Conservation (phyloP, 352 stramenopile genomes). For the Plasmopara viticola region DNA sequence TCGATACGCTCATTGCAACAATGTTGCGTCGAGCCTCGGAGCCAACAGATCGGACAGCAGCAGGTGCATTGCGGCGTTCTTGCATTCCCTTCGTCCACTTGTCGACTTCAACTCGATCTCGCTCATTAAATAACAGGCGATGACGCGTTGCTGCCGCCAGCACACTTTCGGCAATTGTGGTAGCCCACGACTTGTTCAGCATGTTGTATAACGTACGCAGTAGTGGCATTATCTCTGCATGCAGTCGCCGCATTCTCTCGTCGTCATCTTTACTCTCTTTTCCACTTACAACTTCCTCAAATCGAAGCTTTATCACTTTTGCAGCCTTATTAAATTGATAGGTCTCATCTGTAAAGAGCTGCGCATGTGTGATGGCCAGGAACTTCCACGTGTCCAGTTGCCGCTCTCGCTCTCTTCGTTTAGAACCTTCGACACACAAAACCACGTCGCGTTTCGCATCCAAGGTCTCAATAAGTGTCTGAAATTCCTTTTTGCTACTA, state of each 20-base stretch:
- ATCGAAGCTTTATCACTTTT: slow-evolving; percentile 49
- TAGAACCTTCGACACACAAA: slow-evolving; percentile 8
- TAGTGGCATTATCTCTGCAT: slow-evolving; percentile 48
- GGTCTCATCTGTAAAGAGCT: slow-evolving; percentile 78
- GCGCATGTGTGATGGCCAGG: slow-evolving; percentile 45
- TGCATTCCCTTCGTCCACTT: slow-evolving; percentile 57
- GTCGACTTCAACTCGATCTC: slow-evolving; percentile 48
- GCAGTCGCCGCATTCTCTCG: slow-evolving; percentile 12
- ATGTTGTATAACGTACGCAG: slow-evolving; percentile 57
- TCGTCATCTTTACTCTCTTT: slow-evolving; percentile 11
- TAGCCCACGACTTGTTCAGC: slow-evolving; percentile 47
- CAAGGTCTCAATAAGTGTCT: slow-evolving; percentile 36
- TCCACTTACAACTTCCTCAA: slow-evolving; percentile 27
- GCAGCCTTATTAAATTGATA: slow-evolving; percentile 71
- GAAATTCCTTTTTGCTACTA: slow-evolving; percentile 53
- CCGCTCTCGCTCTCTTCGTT: slow-evolving; percentile 5
- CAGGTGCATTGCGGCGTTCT: slow-evolving; percentile 37
- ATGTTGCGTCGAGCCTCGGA: slow-evolving; percentile 71
- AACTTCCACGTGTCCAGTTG: slow-evolving; percentile 47
- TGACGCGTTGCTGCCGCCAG: slow-evolving; percentile 45
- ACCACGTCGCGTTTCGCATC: slow-evolving; percentile 31
- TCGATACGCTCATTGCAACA: slow-evolving; percentile 25
- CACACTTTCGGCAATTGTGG: slow-evolving; percentile 51
- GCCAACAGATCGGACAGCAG: slow-evolving; percentile 27
- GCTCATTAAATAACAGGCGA: slow-evolving; percentile 44